Percentiles rank a stretch among this genome's conserved stretches.
Conservation (phyloP, 2,329 filamentous ascomycete species). For the Daldinia sp. region DNA sequence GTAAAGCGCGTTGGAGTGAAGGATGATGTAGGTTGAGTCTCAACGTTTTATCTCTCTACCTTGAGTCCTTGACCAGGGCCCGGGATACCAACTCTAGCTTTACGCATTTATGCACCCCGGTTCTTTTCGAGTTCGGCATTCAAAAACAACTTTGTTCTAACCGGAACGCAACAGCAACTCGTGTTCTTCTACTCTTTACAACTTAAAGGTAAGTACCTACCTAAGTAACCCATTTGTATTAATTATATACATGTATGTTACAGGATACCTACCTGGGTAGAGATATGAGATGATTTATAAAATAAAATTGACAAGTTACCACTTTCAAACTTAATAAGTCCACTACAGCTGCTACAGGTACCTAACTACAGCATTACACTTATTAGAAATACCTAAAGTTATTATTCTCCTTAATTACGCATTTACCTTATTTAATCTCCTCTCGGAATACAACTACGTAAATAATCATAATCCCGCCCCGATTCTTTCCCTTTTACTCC, state of each 20-base stretch:
- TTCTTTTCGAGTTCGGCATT: conserved; percentile 12
- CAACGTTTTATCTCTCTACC: conserved; percentile 1
- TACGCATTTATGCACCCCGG: conserved; percentile 7
- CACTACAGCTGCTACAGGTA: too few species aligned
- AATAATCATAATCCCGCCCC: neutral
- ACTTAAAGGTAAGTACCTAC: too few species aligned
- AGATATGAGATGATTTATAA: neutral
- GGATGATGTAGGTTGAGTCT: conserved; percentile 25
- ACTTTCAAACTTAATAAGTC: neutral
- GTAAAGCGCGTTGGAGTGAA: conserved; percentile 37
- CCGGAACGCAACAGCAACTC: neutral
- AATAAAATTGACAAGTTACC: neutral
- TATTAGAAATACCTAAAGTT: neutral
- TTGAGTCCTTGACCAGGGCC: neutral
- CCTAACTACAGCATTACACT: too few species aligned
- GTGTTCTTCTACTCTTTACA: neutral
- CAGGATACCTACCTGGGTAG: too few species aligned
- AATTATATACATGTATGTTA: too few species aligned
- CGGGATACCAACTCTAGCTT: conserved; percentile 1
- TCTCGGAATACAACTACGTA: neutral
- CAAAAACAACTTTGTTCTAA: conserved; percentile 2
- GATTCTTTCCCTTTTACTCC: neutral
- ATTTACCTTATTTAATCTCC: neutral
- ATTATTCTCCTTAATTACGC: conserved; percentile 1
- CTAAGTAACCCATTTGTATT: too few species aligned